These are phyloP conservation scores for Backusella parvicylindrica DNA, from an alignment of 192 early-diverging fungal genomes.

Conservation along the genomic window DNA sequence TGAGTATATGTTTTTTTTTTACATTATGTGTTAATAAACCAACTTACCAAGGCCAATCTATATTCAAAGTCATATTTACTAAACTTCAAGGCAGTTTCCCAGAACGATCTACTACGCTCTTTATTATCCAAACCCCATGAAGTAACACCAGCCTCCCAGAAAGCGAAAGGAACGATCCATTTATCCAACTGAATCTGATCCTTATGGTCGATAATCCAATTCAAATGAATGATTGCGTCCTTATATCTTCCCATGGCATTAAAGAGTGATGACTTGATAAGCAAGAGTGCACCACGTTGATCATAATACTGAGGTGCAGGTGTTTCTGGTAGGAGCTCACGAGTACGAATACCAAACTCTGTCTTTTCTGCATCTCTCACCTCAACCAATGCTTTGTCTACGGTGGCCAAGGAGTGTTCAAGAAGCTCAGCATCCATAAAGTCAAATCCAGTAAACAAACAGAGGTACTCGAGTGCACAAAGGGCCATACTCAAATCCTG, in stretches of 20 bases:
- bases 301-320: conserved; percentile 27
- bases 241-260: conserved; percentile 38
- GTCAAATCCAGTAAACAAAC: conserved; percentile 41
- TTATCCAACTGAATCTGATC: conserved; percentile 35
- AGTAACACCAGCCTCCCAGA: conserved; percentile 44
- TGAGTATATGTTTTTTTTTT: background rate
- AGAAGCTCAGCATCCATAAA: conserved; percentile 36
- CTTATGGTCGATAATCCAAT: conserved; percentile 45
- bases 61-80: conserved; percentile 49
- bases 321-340: conserved; percentile 16
- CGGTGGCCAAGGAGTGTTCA: conserved; percentile 4
- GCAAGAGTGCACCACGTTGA: conserved; percentile 35
- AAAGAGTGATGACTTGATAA: conserved; percentile 44
- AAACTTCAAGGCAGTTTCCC: conserved; percentile 38
- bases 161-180: conserved; percentile 48
- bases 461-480: conserved; percentile 42
- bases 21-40: background rate
- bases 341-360: conserved; percentile 20
- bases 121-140: conserved; percentile 34
- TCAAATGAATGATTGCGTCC: conserved; percentile 34
- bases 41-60: conserved; percentile 28
- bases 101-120: conserved; percentile 31
- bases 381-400: conserved; percentile 29
- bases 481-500: conserved; percentile 39
- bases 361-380: conserved; percentile 24